Percentiles rank a stretch among this genome's conserved stretches.
Evolutionary conservation across 2,329 filamentous ascomycete species (phyloP).

Genomic region (Diaporthe citri): DNA sequence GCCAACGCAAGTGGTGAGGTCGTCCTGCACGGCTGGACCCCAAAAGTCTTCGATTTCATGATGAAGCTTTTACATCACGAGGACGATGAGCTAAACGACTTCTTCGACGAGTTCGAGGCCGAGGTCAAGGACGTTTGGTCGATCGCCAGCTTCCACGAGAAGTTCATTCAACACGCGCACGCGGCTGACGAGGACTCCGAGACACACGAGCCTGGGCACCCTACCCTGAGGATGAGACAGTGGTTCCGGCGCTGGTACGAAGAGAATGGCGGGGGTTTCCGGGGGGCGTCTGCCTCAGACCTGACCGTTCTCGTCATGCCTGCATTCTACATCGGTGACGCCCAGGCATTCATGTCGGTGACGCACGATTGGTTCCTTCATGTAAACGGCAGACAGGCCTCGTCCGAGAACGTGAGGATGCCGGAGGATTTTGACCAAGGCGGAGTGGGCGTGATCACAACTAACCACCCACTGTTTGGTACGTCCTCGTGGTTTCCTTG

Average conservation of each 20-base stretch:
- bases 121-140: background rate
- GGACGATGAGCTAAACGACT: background rate
- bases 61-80: background rate
- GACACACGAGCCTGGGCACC: background rate
- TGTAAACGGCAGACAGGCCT: background rate
- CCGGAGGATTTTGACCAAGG: background rate
- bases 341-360: background rate
- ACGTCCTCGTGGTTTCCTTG: background rate
- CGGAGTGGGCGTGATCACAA: background rate
- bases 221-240: background rate
- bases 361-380: constrained; percentile 3
- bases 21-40: background rate
- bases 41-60: background rate
- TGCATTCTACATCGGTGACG: constrained; percentile 20
- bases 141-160: constrained; percentile 13
- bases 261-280: background rate
- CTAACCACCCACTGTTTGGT: constrained; percentile 4
- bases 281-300: background rate
- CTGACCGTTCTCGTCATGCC: background rate
- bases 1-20: background rate
- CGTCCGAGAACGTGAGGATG: background rate
- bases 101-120: constrained; percentile 1
- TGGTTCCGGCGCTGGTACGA: constrained; percentile 23
- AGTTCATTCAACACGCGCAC: background rate
- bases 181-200: background rate